Percentiles rank a stretch among this genome's conserved stretches.
Conservation (phyloP, 2,329 filamentous ascomycete species). For the Allantophomopsis cytisporea region DNA sequence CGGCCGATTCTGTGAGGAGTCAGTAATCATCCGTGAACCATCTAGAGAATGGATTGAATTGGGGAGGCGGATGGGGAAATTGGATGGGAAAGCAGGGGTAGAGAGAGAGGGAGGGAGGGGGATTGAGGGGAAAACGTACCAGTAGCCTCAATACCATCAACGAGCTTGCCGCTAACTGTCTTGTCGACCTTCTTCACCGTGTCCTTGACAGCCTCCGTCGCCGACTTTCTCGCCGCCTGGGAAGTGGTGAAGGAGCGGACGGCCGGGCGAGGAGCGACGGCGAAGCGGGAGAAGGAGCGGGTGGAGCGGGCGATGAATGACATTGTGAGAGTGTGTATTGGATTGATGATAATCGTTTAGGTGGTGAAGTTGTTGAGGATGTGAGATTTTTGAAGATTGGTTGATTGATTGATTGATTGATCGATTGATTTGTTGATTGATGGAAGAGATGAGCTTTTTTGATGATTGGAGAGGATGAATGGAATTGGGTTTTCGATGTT, state of each 20-base stretch:
- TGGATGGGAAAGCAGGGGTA: neutral
- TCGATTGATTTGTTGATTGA: neutral
- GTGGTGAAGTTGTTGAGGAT: neutral
- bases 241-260: conserved; percentile 36
- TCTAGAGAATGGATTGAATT: neutral
- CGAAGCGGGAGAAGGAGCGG: conserved; percentile 26
- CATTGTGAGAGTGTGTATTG: conserved; percentile 24
- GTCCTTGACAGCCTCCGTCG: conserved; percentile 43
- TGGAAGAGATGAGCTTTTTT: too few species aligned
- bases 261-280: conserved; percentile 17
- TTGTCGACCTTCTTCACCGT: conserved; percentile 44
- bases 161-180: conserved; percentile 44
- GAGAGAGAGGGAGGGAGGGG: neutral
- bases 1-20: neutral
- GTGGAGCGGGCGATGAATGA: conserved; percentile 37
- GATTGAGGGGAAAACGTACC: conserved; percentile 25
- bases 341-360: neutral
- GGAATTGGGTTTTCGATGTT: neutral
- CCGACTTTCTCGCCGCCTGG: conserved; percentile 29
- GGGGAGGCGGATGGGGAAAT: too few species aligned
- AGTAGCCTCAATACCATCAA: conserved; percentile 44
- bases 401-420: neutral
- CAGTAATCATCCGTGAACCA: neutral
- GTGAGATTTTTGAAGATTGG: neutral
- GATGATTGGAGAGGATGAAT: neutral